These are phyloP conservation scores for Lichtheimia hyalospora DNA, from an alignment of 371 early-diverging fungal species.

Conservation along the genomic window DNA sequence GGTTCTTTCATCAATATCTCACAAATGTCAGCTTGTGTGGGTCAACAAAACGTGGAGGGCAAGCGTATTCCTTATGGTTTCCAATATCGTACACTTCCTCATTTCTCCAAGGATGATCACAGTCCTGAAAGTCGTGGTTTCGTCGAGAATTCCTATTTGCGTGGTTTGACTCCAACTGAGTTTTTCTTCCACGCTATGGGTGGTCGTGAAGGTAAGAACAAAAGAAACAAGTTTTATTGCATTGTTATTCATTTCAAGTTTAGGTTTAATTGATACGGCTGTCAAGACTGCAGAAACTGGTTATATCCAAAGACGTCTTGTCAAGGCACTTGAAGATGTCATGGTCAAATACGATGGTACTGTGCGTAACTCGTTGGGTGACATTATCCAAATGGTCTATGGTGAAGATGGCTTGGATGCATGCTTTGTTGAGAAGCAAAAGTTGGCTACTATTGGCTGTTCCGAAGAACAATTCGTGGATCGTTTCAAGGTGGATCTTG, in stretches of 20 bases:
- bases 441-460: slow-evolving; percentile 67
- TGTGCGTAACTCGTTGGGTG: slow-evolving; percentile 93
- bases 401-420: slow-evolving; percentile 99
- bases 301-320: slow-evolving; percentile 99
- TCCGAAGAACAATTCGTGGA: slow-evolving; percentile 72
- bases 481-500: slow-evolving; percentile 82
- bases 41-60: slow-evolving; percentile 99
- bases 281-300: slow-evolving; percentile 99
- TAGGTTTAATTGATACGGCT: slow-evolving; percentile 95
- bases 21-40: slow-evolving; percentile 99
- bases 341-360: slow-evolving; percentile 99
- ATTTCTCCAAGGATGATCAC: slow-evolving; percentile 98
- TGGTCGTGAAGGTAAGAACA: slow-evolving; percentile 92
- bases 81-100: slow-evolving; percentile 95
- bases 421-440: slow-evolving; percentile 87
- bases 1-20: slow-evolving; percentile 99
- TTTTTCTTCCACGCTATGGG: slow-evolving; percentile 99
- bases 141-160: slow-evolving; percentile 97
- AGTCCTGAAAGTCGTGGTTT: slow-evolving; percentile 98
- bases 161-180: slow-evolving; percentile 98
- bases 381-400: slow-evolving; percentile 95
- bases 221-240: slow-evolving; percentile 16
- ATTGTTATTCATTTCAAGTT: neutral
- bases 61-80: slow-evolving; percentile 99
- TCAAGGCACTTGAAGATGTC: slow-evolving; percentile 99